Base-by-base conservation (phyloP, 805 yeast species). In the Lachancea dasiensis region DNA sequence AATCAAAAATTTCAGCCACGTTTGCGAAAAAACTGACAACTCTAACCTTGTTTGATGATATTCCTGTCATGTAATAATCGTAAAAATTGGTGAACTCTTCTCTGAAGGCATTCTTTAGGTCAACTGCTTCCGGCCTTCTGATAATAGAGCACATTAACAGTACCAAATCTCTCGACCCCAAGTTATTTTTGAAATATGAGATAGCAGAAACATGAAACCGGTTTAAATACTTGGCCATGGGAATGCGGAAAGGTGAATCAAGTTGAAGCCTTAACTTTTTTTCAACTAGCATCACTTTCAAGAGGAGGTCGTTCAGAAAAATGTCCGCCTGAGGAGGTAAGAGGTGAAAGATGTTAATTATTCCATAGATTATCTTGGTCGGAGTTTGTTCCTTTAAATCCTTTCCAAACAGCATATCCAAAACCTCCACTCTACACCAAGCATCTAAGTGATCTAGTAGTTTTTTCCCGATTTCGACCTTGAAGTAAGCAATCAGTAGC, bases 401-500 rank as follows among this genome's bases (percentile, higher is more conserved):
- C 48, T 81, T 86, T 4, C 81, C 79, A 1, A 96, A 80, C 29
- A 85, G 73, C 45, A 79, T 76, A 39, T 86, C 78, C 27, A 94
- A 60, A 1, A 84, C 75, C 20, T 75, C 74, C 3, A 92, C 86
- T 50, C 85, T 89, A 0, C 97, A 95, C 95, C 96, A 89, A 0
- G 97, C 95, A 74, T 81, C 82, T 47, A 92, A 68, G 61, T 92
- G 98, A 54, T 92, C 97, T 22, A 94, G 70, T 36, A 92, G 64
- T 52, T 92, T 92, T 34, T 87, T 74, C 22, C 99, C 99, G 48
- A 92, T 90, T 58, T 92, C 99, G 14, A 94, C 97, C 57, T 94
- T 83, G 69, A 92, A 92, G 53, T 92, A 90, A 3, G 94, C 86
- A 24, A 90, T 87, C 47, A 92, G 67, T 16, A 94, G 67, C 53